phyloP scores from a whole-genome alignment of 257 asterid species.

The Cynanchum wilfordii region DNA sequence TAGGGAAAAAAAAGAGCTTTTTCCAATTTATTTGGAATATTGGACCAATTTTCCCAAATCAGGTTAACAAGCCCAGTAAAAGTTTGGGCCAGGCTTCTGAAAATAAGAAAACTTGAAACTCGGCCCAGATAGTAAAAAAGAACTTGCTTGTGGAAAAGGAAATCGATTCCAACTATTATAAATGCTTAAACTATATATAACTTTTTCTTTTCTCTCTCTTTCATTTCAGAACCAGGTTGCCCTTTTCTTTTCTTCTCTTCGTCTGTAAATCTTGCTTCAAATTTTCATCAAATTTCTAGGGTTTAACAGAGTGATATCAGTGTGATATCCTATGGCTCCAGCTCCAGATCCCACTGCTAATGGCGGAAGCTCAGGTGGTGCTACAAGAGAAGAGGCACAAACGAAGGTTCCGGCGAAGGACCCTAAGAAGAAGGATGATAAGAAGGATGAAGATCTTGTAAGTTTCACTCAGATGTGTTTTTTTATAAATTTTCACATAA shows the following conservation, averaged over 20 bases:
- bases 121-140: background rate
- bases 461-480: constrained; percentile 20
- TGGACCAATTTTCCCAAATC: background rate
- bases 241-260: background rate
- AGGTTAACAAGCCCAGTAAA: background rate
- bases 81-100: background rate
- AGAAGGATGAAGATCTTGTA: constrained; percentile 96
- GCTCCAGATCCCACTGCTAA: constrained; percentile 41
- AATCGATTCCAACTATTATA: background rate
- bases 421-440: constrained; percentile 84
- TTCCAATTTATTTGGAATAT: no score
- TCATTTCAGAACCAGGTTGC: background rate
- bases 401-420: constrained; percentile 66
- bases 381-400: constrained; percentile 47
- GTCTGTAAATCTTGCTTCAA: no score
- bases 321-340: constrained; percentile 7
- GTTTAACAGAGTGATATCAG: constrained; percentile 14
- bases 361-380: constrained; percentile 41
- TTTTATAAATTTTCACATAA: background rate
- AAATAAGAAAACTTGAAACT: background rate
- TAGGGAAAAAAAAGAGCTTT: no score
- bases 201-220: background rate
- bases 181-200: no score
- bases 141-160: background rate
- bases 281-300: constrained; percentile 16